Percentiles rank a stretch among this genome's conserved stretches.
These are phyloP conservation scores for Leccinum aurantiacum DNA, from an alignment of 768 basidiomycete genomes.

Conservation along the genomic window DNA sequence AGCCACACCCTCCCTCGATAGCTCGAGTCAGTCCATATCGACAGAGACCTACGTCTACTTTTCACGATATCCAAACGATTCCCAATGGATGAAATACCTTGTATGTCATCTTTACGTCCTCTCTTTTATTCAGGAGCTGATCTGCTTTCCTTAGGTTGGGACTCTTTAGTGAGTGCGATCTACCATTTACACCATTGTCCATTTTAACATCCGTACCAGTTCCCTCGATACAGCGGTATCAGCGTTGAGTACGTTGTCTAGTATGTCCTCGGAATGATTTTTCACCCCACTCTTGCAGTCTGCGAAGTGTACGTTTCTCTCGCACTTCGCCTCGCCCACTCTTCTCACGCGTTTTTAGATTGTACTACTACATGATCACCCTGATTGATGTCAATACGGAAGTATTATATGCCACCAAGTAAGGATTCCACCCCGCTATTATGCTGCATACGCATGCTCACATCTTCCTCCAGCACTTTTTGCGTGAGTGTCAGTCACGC, in stretches of 20 bases:
- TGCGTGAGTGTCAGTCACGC: conserved; percentile 27
- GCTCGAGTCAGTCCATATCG: background rate
- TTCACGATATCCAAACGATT: conserved; percentile 27
- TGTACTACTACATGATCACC: conserved; percentile 31
- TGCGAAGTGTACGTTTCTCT: conserved; percentile 25
- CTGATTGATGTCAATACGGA: conserved; percentile 26
- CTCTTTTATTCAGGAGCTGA: background rate
- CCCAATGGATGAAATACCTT: conserved; percentile 18
- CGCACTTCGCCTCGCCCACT: background rate
- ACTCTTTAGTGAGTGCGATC: conserved; percentile 18
- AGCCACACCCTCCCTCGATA: background rate
- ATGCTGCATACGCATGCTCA: background rate
- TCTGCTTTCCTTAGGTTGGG: conserved; percentile 18
- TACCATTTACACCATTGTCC: background rate
- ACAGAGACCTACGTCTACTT: conserved; percentile 33
- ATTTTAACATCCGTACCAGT: conserved; percentile 9
- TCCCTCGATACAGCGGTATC: conserved; percentile 26
- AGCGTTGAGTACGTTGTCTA: conserved; percentile 24
- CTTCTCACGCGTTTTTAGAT: conserved; percentile 19
- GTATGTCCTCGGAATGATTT: background rate
- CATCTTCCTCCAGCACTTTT: conserved; percentile 21
- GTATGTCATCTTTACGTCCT: conserved; percentile 10
- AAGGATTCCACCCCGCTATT: background rate
- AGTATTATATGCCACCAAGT: conserved; percentile 28
- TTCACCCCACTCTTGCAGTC: conserved; percentile 18